phyloP scores from a whole-genome alignment of 1,284 basidiomycete species.

The Trametes polyzona region DNA sequence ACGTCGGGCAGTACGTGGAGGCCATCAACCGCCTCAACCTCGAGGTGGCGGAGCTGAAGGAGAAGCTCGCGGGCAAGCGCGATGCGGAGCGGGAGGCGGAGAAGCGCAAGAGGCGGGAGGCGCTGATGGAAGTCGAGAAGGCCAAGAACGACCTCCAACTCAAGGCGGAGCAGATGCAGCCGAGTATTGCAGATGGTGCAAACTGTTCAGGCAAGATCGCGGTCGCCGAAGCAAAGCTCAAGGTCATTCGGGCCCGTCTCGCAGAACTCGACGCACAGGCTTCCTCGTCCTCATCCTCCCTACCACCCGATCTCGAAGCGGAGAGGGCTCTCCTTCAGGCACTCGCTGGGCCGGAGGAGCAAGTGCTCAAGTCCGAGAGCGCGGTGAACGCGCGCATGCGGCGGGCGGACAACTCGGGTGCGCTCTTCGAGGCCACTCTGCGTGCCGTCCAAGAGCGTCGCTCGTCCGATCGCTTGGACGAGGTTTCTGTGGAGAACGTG shows the following conservation, averaged over 20 bases:
- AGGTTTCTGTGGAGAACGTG: conserved; percentile 71
- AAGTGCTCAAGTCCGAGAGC: conserved; percentile 63
- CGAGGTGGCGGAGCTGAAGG: conserved; percentile 87
- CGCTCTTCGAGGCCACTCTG: conserved; percentile 84
- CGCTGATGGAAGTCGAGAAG: conserved; percentile 68
- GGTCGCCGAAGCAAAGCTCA: conserved; percentile 75
- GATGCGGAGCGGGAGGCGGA: conserved; percentile 62
- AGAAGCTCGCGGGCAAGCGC: conserved; percentile 75
- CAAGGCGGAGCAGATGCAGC: conserved; percentile 70
- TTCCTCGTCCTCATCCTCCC: conserved; percentile 41
- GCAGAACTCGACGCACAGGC: conserved; percentile 59
- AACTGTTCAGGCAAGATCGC: conserved; percentile 73
- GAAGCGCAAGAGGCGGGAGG: conserved; percentile 69
- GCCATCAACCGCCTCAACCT: conserved; percentile 88
- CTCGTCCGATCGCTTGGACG: conserved; percentile 76
- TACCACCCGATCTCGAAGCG: conserved; percentile 66
- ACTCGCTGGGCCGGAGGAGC: conserved; percentile 75
- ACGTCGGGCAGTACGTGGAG: conserved; percentile 93
- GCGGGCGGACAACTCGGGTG: conserved; percentile 74
- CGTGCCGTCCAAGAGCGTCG: conserved; percentile 79
- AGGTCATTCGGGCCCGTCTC: conserved; percentile 69
- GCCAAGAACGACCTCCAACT: conserved; percentile 70
- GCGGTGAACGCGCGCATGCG: conserved; percentile 63
- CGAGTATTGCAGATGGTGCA: conserved; percentile 79
- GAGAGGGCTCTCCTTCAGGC: conserved; percentile 75